Conservation (phyloP, 106 monocot genomes). For the Xerophyta viscosa region DNA sequence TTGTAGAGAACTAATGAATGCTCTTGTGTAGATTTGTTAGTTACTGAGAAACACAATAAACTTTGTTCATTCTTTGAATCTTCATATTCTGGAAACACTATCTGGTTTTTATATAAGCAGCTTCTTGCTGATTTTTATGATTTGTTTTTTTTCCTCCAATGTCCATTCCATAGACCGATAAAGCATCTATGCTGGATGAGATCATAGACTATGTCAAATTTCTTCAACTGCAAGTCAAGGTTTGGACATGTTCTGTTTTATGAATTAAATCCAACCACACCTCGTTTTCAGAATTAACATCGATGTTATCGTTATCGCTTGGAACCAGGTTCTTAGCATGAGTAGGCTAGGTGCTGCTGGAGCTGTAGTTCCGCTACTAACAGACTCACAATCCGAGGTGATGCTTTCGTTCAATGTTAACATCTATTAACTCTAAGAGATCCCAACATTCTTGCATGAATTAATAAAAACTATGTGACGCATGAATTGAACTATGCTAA, state of each 20-base stretch:
- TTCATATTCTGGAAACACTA: too few relatives aligned
- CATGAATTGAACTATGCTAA: too few relatives aligned
- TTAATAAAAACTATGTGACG: too few relatives aligned
- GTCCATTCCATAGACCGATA: constrained; percentile 92
- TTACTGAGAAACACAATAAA: too few relatives aligned
- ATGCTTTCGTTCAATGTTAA: too few relatives aligned
- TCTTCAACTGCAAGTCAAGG: constrained; percentile 92
- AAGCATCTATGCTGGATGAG: constrained; percentile 93
- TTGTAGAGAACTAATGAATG: too few relatives aligned
- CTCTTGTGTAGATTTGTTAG: too few relatives aligned
- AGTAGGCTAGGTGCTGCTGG: constrained; percentile 71
- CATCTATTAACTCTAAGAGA: too few relatives aligned
- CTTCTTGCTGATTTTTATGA: neutral
- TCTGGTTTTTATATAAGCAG: too few relatives aligned
- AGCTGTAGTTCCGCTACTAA: constrained; percentile 53
- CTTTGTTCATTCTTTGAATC: too few relatives aligned
- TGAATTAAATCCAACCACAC: neutral
- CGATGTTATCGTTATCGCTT: neutral
- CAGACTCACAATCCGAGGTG: constrained; percentile 55
- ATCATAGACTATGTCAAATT: constrained; percentile 94
- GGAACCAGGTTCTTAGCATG: constrained; percentile 72
- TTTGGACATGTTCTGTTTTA: constrained; percentile 15
- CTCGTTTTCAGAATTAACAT: neutral
- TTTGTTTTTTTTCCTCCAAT: too few relatives aligned
- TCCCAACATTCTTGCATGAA: too few relatives aligned